phyloP scores from a whole-genome alignment of 2,329 filamentous ascomycete genomes.

The Cryphonectria carpinicola region DNA sequence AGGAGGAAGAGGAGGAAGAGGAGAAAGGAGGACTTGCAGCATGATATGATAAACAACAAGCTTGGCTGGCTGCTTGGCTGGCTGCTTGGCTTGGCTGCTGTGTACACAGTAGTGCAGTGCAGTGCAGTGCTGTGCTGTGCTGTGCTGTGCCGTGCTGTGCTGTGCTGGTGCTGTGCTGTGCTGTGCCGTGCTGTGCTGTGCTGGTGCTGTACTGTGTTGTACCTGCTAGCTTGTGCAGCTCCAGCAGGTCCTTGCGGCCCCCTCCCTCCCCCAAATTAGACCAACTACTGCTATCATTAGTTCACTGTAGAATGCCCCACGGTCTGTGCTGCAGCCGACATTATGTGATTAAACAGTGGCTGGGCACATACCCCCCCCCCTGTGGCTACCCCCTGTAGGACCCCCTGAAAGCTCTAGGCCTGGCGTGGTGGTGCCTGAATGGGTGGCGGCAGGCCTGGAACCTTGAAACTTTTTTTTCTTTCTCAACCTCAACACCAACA shows the following conservation, averaged over 20 bases:
- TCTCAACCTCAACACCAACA: too few species aligned
- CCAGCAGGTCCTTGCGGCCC: not conserved
- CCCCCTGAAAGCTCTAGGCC: not conserved
- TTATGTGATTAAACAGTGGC: conserved; percentile 9
- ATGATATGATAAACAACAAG: not conserved
- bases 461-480: not conserved
- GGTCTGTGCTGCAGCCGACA: conserved; percentile 6
- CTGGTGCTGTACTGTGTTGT: not conserved
- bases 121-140: too few species aligned
- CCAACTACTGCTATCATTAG: not conserved
- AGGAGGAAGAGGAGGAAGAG: not conserved
- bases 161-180: conserved; percentile 2
- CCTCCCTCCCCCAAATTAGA: not conserved
- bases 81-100: not conserved
- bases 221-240: not conserved
- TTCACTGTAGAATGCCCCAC: not conserved
- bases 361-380: not conserved
- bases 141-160: conserved; percentile 1
- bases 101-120: not conserved
- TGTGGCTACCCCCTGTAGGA: not conserved
- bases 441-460: not conserved
- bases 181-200: not conserved
- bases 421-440: not conserved
- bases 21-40: not conserved
- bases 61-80: not conserved